phyloP scores from a whole-genome alignment of 208 protist genomes.

The Trypanosoma avium region DNA sequence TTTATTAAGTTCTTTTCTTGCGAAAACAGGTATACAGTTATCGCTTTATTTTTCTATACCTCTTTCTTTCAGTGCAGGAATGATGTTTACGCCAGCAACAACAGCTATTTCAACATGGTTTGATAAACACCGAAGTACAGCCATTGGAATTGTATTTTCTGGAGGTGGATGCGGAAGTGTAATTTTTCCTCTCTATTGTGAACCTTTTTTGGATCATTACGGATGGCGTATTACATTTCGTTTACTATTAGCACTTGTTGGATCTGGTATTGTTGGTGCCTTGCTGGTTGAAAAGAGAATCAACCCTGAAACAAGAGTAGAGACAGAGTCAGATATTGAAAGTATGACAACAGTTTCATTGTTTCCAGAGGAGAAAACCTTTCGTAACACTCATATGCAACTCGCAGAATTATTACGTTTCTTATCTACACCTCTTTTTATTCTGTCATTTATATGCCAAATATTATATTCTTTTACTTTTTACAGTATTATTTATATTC shows the following conservation, averaged over 20 bases:
- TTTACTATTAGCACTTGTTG: neutral
- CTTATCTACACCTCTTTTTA: slow-evolving; percentile 10
- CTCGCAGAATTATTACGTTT: neutral
- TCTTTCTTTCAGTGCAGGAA: neutral
- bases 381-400: slow-evolving; percentile 11
- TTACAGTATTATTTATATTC: slow-evolving; percentile 8
- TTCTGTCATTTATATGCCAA: slow-evolving; percentile 5
- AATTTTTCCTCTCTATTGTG: slow-evolving; percentile 9
- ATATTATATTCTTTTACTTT: slow-evolving; percentile 13
- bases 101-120: slow-evolving; percentile 7
- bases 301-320: neutral
- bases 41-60: neutral
- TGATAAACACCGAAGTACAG: slow-evolving; percentile 1
- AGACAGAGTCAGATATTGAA: neutral
- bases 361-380: neutral
- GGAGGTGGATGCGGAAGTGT: slow-evolving; percentile 5
- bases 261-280: neutral
- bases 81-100: neutral
- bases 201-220: neutral
- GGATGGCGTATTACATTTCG: slow-evolving; percentile 5
- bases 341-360: neutral
- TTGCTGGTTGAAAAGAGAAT: slow-evolving; percentile 5
- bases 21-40: neutral
- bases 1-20: slow-evolving; percentile 5
- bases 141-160: slow-evolving; percentile 8